A percentile compares a stretch with the other conserved stretches of the same genome.
Evolutionary conservation across 257 asterid species (phyloP).

Genomic region (Solanum piurae): DNA sequence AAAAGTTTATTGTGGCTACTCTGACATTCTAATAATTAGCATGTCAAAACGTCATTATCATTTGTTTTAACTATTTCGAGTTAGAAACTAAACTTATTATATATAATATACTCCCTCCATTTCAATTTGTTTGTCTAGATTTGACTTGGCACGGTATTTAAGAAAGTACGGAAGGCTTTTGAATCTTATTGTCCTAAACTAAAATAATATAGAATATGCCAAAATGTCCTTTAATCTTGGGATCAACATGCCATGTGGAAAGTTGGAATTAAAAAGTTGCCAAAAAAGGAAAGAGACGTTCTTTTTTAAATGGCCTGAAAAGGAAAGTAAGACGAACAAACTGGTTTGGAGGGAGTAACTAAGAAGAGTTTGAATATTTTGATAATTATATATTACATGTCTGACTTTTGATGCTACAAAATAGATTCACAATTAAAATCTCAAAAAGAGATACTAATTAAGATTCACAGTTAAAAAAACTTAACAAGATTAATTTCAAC

Average conservation of each 20-base stretch:
- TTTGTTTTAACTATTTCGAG: neutral
- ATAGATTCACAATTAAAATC: neutral
- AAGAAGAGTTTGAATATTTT: neutral
- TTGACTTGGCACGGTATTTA: neutral
- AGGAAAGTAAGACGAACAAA: neutral
- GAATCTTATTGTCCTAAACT: neutral
- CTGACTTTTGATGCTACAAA: neutral
- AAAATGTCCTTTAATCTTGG: neutral
- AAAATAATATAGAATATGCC: neutral
- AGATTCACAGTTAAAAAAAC: neutral
- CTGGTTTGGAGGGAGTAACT: neutral
- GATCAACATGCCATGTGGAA: neutral
- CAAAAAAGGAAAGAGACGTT: neutral
- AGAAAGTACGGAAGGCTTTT: neutral
- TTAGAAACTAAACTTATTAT: neutral
- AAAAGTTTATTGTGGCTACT: neutral
- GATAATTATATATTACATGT: neutral
- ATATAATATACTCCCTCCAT: neutral
- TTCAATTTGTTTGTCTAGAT: neutral
- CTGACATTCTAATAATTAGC: neutral
- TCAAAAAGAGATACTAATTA: neutral
- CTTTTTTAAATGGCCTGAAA: neutral
- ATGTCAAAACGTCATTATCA: neutral
- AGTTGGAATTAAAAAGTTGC: neutral
- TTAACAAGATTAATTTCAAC: neutral